phyloP scores from a whole-genome alignment of 768 basidiomycete species.

The Serendipita sp. region DNA sequence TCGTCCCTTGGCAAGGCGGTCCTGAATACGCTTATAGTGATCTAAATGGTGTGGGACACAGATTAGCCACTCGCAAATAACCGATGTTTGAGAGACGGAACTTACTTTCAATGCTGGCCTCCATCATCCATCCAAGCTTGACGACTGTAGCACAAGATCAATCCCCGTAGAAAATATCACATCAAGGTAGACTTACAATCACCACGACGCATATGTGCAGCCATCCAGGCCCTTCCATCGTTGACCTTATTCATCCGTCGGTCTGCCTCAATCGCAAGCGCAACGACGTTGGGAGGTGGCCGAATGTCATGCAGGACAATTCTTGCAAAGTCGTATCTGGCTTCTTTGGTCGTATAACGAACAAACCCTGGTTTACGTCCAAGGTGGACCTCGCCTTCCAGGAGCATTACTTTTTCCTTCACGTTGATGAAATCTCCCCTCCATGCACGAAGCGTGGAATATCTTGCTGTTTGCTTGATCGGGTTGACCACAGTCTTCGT shows the following conservation, averaged over 20 bases:
- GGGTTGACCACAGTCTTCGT: slow-evolving; percentile 6
- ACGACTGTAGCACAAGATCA: slow-evolving; percentile 7
- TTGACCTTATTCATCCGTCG: slow-evolving; percentile 5
- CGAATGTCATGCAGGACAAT: slow-evolving; percentile 8
- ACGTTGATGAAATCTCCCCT: not conserved
- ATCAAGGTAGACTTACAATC: slow-evolving; percentile 23
- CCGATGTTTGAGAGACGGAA: not conserved
- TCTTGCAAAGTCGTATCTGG: slow-evolving; percentile 6
- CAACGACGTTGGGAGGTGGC: not conserved
- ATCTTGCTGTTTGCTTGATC: not conserved
- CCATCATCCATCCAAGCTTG: slow-evolving; percentile 25
- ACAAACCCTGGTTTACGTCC: slow-evolving; percentile 7
- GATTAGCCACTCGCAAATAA: not conserved
- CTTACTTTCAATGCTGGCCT: slow-evolving; percentile 18
- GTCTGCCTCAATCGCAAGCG: slow-evolving; percentile 3
- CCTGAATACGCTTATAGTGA: slow-evolving; percentile 24
- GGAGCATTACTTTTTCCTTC: slow-evolving; percentile 1
- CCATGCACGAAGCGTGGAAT: not conserved
- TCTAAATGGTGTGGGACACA: slow-evolving; percentile 8
- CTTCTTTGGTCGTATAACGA: not conserved
- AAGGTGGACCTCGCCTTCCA: slow-evolving; percentile 7
- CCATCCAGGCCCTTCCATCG: slow-evolving; percentile 26
- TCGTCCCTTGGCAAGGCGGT: slow-evolving; percentile 18
- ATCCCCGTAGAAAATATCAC: not conserved
- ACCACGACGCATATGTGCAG: slow-evolving; percentile 30